Percentiles rank a stretch among this genome's conserved stretches.
These are phyloP conservation scores for Ascosphaera apis DNA, from an alignment of 2,329 filamentous ascomycete genomes.

Conservation along the genomic window DNA sequence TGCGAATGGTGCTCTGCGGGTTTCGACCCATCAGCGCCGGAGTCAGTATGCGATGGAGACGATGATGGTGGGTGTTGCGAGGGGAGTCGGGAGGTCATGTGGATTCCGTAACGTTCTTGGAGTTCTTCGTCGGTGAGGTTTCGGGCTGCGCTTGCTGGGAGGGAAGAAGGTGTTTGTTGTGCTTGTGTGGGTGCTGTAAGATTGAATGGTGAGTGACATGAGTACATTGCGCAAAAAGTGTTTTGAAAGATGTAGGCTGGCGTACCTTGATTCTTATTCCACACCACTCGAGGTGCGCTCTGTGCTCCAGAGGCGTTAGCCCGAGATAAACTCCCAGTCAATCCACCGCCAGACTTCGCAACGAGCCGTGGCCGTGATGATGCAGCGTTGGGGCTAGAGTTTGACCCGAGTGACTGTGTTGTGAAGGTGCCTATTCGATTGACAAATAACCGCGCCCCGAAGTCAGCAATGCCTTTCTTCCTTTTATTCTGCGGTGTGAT, in stretches of 20 bases:
- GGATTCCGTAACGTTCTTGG: slow-evolving; percentile 45
- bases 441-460: background rate
- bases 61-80: too few relatives aligned
- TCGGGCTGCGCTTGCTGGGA: too few relatives aligned
- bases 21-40: slow-evolving; percentile 37
- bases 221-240: background rate
- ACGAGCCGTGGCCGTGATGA: slow-evolving; percentile 28
- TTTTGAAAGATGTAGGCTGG: slow-evolving; percentile 1
- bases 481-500: slow-evolving; percentile 28
- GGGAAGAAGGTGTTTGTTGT: slow-evolving; percentile 41
- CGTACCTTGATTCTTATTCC: slow-evolving; percentile 44
- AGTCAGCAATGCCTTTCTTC: slow-evolving; percentile 6
- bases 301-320: slow-evolving; percentile 21
- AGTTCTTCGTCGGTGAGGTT: slow-evolving; percentile 44
- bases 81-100: slow-evolving; percentile 40
- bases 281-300: slow-evolving; percentile 30
- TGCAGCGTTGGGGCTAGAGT: slow-evolving; percentile 16
- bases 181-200: slow-evolving; percentile 27
- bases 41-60: slow-evolving; percentile 41
- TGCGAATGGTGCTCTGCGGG: too few relatives aligned
- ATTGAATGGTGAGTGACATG: slow-evolving; percentile 7
- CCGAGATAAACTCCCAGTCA: slow-evolving; percentile 28
- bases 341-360: slow-evolving; percentile 34
- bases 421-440: slow-evolving; percentile 1
- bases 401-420: slow-evolving; percentile 3